Evolutionary conservation across 306 rosid genomes (phyloP).

Genomic region (Fragaria vesca): DNA sequence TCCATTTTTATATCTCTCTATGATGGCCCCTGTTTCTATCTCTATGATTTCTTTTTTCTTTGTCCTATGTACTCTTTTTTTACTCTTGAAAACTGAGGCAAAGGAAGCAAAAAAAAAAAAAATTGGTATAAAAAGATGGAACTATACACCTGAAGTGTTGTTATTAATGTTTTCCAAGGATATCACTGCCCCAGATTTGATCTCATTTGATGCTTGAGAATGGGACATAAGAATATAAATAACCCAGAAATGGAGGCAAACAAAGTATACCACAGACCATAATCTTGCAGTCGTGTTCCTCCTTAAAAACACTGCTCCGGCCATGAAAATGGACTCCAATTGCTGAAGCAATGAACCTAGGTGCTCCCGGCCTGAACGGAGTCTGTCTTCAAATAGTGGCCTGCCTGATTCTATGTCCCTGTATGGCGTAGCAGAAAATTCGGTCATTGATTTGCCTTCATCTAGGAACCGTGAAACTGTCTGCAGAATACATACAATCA

Average conservation of each 20-base stretch:
- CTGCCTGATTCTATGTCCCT: conserved; percentile 77
- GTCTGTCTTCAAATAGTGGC: conserved; percentile 66
- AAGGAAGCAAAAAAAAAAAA: background rate
- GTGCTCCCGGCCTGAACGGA: conserved; percentile 71
- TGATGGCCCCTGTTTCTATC: background rate
- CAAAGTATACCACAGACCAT: conserved; percentile 74
- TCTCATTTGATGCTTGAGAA: conserved; percentile 57
- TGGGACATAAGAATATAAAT: conserved; percentile 73
- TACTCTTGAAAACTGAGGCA: conserved; percentile 10
- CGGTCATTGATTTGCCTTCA: conserved; percentile 49
- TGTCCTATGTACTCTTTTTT: background rate
- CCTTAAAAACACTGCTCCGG: conserved; percentile 69
- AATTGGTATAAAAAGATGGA: background rate
- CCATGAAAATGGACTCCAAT: conserved; percentile 66
- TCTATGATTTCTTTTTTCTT: too few relatives aligned
- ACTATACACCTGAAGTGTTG: conserved; percentile 55
- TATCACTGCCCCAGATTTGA: conserved; percentile 73
- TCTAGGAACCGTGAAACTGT: conserved; percentile 73
- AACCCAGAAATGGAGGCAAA: conserved; percentile 94
- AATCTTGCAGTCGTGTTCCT: conserved; percentile 73
- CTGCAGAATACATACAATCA: conserved; percentile 41
- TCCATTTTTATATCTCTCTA: background rate
- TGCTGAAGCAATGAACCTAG: conserved; percentile 74
- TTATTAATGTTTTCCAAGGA: conserved; percentile 85
- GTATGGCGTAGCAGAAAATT: conserved; percentile 39